phyloP scores from a whole-genome alignment of 495 filamentous ascomycete genomes.

The Lindgomyces ingoldianus region DNA sequence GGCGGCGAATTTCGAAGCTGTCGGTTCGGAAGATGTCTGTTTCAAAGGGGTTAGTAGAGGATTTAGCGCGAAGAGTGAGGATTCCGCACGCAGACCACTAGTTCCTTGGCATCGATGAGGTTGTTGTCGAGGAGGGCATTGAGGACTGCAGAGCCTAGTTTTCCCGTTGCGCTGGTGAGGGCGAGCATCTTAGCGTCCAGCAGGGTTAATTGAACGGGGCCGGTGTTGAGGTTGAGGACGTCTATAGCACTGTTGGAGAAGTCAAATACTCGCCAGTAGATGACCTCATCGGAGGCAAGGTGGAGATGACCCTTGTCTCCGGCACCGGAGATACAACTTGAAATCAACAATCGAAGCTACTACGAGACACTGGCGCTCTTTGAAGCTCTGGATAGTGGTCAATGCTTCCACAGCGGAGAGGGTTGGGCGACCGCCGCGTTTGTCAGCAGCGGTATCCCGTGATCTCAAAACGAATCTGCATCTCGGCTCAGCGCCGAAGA shows the following conservation, averaged over 20 bases:
- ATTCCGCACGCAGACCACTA: constrained; percentile 42
- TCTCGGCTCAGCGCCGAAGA: too few relatives aligned
- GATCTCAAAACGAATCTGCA: too few relatives aligned
- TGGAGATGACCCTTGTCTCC: background rate
- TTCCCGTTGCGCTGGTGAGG: constrained; percentile 50
- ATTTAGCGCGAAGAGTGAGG: background rate
- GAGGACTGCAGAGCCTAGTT: constrained; percentile 50
- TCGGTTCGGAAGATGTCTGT: constrained; percentile 41
- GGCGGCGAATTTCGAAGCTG: background rate
- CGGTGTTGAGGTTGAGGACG: background rate
- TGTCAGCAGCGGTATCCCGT: too few relatives aligned
- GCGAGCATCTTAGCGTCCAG: constrained; percentile 46
- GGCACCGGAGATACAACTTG: background rate
- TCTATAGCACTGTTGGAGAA: background rate
- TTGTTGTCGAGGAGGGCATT: constrained; percentile 45
- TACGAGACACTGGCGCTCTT: too few relatives aligned
- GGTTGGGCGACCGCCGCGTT: too few relatives aligned
- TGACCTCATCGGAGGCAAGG: constrained; percentile 14
- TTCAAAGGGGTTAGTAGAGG: background rate
- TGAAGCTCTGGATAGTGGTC: too few relatives aligned
- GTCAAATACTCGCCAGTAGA: background rate
- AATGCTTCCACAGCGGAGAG: too few relatives aligned
- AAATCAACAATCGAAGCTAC: background rate
- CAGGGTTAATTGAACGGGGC: too few relatives aligned
- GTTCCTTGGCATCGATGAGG: constrained; percentile 39